Percentiles rank a stretch among this genome's conserved stretches.
Evolutionary conservation across 2,329 filamentous ascomycete genomes (phyloP).

Genomic region (Stachybotrys chartarum): DNA sequence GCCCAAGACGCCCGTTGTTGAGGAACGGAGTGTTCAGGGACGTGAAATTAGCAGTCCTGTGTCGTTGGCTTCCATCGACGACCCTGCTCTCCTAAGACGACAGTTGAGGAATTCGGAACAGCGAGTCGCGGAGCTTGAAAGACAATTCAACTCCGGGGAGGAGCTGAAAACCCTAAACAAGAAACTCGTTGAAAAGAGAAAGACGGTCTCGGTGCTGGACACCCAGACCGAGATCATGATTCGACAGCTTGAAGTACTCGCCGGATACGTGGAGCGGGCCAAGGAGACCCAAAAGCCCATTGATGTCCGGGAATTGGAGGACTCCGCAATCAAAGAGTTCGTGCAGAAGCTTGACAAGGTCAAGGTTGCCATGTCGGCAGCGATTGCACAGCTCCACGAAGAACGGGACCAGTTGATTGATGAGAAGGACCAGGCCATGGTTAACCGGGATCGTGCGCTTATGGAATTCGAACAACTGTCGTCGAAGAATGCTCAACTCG

Average conservation of each 20-base stretch:
- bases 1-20: conserved; percentile 59
- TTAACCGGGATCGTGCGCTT: conserved; percentile 86
- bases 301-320: conserved; percentile 75
- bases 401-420: conserved; percentile 78
- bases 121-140: conserved; percentile 77
- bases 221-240: conserved; percentile 95
- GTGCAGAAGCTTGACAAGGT: conserved; percentile 65
- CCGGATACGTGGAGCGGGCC: conserved; percentile 78
- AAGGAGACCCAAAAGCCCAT: conserved; percentile 77
- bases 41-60: conserved; percentile 68
- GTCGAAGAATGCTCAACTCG: conserved; percentile 87
- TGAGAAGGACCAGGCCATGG: conserved; percentile 74
- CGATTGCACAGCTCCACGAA: conserved; percentile 53
- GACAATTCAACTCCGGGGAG: conserved; percentile 62
- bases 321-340: conserved; percentile 85
- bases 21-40: conserved; percentile 40
- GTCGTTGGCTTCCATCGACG: conserved; percentile 56
- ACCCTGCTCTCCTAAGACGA: conserved; percentile 60
- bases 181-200: conserved; percentile 85
- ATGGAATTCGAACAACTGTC: conserved; percentile 94
- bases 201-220: conserved; percentile 89
- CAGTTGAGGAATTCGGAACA: conserved; percentile 78
- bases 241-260: conserved; percentile 81
- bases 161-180: conserved; percentile 73
- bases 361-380: conserved; percentile 49